Evolutionary conservation across 2,329 filamentous ascomycete species (phyloP).

Genomic region (Hypoxylon rubiginosum): DNA sequence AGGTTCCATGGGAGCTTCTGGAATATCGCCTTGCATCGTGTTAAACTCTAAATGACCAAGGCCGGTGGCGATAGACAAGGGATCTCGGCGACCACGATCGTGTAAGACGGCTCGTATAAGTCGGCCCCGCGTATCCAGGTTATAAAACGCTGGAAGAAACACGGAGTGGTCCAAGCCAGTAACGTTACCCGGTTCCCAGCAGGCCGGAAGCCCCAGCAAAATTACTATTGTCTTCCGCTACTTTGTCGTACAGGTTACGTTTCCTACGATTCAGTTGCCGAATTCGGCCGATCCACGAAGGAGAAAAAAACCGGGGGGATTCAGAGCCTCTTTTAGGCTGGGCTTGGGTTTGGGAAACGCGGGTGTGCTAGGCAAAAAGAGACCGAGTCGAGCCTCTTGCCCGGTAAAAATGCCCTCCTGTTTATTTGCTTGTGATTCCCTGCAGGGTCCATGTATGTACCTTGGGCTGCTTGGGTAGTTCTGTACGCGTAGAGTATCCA

Average conservation of each 20-base stretch:
- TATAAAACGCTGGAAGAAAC: slow-evolving; percentile 10
- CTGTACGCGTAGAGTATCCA: not conserved
- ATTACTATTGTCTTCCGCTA: not conserved
- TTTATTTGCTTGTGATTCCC: slow-evolving; percentile 22
- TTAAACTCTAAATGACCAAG: slow-evolving; percentile 24
- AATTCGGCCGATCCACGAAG: slow-evolving; percentile 13
- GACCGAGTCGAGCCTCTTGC: slow-evolving; percentile 28
- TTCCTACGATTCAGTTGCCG: slow-evolving; percentile 35
- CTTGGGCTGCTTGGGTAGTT: too few species aligned
- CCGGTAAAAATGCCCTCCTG: slow-evolving; percentile 17
- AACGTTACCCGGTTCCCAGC: slow-evolving; percentile 39
- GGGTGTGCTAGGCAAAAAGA: slow-evolving; percentile 24
- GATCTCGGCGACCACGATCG: slow-evolving; percentile 17
- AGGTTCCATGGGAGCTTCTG: slow-evolving; percentile 26
- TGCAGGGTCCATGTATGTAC: not conserved
- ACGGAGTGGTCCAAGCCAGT: slow-evolving; percentile 5
- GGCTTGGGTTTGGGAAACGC: slow-evolving; percentile 13
- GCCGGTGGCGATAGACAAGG: not conserved
- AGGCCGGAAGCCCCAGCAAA: slow-evolving; percentile 29
- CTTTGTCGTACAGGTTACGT: slow-evolving; percentile 24
- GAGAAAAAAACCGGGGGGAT: slow-evolving; percentile 22
- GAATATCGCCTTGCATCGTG: slow-evolving; percentile 30
- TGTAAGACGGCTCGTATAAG: not conserved
- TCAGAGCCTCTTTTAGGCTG: slow-evolving; percentile 27
- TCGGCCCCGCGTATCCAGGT: slow-evolving; percentile 23